Conservation (phyloP, 768 basidiomycete genomes). For the Collybia nuda region DNA sequence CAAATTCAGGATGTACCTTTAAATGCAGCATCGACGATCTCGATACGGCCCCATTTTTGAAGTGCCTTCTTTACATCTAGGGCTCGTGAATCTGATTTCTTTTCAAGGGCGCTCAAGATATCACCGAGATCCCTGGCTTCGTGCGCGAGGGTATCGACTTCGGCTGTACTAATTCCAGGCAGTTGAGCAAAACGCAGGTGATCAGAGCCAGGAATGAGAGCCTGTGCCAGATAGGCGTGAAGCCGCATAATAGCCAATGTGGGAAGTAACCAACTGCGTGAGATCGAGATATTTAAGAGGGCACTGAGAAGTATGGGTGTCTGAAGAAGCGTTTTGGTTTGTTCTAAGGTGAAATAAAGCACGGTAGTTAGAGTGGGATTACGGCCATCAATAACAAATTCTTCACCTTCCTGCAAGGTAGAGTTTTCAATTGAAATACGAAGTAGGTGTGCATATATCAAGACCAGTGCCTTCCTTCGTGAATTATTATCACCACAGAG, state of each 20-base stretch:
- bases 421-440: conserved; percentile 56
- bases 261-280: conserved; percentile 88
- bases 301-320: conserved; percentile 75
- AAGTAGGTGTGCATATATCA: conserved; percentile 86
- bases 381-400: neutral
- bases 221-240: conserved; percentile 83
- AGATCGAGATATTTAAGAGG: conserved; percentile 75
- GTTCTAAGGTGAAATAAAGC: conserved; percentile 48
- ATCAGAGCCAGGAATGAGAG: conserved; percentile 60
- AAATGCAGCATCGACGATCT: conserved; percentile 82
- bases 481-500: conserved; percentile 36
- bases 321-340: conserved; percentile 67
- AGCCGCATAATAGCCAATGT: conserved; percentile 79
- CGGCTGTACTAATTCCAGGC: conserved; percentile 63
- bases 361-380: neutral
- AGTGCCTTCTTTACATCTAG: conserved; percentile 63
- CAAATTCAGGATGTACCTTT: conserved; percentile 55
- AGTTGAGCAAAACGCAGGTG: conserved; percentile 66
- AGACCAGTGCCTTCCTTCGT: conserved; percentile 58
- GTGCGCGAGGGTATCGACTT: conserved; percentile 36
- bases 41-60: conserved; percentile 69
- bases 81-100: conserved; percentile 47
- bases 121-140: conserved; percentile 43
- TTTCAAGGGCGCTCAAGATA: conserved; percentile 48
- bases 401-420: conserved; percentile 60